Conservation (phyloP, 257 asterid species). For the Knoxia roxburghii region DNA sequence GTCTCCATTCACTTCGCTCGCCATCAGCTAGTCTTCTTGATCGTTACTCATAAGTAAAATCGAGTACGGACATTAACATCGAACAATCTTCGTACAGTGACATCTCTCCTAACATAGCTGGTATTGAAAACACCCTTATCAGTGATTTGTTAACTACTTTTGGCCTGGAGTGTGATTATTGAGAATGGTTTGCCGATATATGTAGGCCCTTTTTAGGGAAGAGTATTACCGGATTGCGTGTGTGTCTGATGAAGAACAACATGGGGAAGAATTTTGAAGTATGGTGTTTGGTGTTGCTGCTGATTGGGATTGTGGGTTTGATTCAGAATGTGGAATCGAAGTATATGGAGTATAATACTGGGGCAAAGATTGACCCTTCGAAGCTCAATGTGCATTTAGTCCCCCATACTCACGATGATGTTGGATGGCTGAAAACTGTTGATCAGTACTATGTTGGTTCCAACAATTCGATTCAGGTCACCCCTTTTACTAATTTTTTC, state of each 20-base stretch:
- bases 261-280: slow-evolving; percentile 11
- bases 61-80: background rate
- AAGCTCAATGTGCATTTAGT: slow-evolving; percentile 94
- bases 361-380: slow-evolving; percentile 48
- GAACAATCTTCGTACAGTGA: background rate
- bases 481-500: background rate
- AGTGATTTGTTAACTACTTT: background rate
- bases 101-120: background rate
- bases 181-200: background rate
- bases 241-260: background rate
- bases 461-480: slow-evolving; percentile 83
- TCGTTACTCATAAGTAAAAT: background rate
- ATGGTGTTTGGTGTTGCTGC: background rate
- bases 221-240: background rate
- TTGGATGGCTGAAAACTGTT: slow-evolving; percentile 94
- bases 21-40: too few species aligned
- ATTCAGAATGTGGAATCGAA: slow-evolving; percentile 42
- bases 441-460: slow-evolving; percentile 98
- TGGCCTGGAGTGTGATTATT: background rate
- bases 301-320: slow-evolving; percentile 8
- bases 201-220: background rate
- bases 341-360: slow-evolving; percentile 77
- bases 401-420: slow-evolving; percentile 94
- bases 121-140: background rate
- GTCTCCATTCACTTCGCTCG: background rate